These are phyloP conservation scores for Cladosporium sphaerospermum DNA, from an alignment of 2,329 filamentous ascomycete species.

Conservation along the genomic window DNA sequence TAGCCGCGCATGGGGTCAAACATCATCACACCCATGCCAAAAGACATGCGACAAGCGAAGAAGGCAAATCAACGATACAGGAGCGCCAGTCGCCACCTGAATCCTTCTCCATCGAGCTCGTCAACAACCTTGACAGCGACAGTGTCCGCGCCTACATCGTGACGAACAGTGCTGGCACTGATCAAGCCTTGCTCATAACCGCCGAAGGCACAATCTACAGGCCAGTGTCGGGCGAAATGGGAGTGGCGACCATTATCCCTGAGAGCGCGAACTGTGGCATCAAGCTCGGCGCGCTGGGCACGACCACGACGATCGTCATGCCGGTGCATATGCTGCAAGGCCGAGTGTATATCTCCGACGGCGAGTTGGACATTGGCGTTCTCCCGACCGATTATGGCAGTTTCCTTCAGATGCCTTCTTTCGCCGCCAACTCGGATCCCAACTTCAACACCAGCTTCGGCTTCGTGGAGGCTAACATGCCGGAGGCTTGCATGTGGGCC, in stretches of 20 bases:
- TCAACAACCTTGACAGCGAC: slow-evolving; percentile 36
- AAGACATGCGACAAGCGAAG: neutral
- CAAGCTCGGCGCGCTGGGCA: slow-evolving; percentile 29
- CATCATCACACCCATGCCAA: neutral
- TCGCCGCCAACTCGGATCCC: slow-evolving; percentile 30
- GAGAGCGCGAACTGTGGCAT: slow-evolving; percentile 34
- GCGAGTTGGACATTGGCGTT: slow-evolving; percentile 34
- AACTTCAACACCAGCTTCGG: slow-evolving; percentile 37
- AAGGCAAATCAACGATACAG: no score
- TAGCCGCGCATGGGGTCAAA: neutral
- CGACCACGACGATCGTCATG: slow-evolving; percentile 33
- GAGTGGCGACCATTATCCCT: slow-evolving; percentile 27
- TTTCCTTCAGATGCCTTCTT: slow-evolving; percentile 43
- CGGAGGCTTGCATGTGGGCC: slow-evolving; percentile 30
- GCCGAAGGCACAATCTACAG: slow-evolving; percentile 35
- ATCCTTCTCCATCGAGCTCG: slow-evolving; percentile 20
- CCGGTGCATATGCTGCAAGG: slow-evolving; percentile 36
- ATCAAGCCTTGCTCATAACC: slow-evolving; percentile 35
- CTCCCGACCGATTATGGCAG: slow-evolving; percentile 29
- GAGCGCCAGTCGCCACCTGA: neutral
- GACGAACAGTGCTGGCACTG: slow-evolving; percentile 34
- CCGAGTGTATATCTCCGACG: slow-evolving; percentile 42
- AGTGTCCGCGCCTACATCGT: slow-evolving; percentile 37
- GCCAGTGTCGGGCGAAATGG: slow-evolving; percentile 27
- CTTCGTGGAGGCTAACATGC: slow-evolving; percentile 29